A percentile compares a stretch with the other conserved stretches of the same genome.
These are phyloP conservation scores for Oryza meridionalis DNA, from an alignment of 176 grass and related monocot genomes.

Conservation along the genomic window DNA sequence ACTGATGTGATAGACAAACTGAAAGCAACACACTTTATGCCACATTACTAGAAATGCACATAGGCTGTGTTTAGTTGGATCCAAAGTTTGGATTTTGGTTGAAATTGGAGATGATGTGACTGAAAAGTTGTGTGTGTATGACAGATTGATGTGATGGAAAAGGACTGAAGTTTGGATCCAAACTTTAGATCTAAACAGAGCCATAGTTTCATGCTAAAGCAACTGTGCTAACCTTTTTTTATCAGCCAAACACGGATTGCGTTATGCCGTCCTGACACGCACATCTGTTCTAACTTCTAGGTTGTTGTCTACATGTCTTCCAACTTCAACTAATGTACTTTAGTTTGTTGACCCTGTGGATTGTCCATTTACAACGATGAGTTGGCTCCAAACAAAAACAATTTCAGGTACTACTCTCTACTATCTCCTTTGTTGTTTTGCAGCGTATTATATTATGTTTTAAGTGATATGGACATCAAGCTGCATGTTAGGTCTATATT, in stretches of 20 bases:
- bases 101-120: no score
- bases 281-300: neutral
- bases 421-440: neutral
- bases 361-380: constrained; percentile 10
- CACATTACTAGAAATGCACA: constrained; percentile 5
- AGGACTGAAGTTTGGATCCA: no score
- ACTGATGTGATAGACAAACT: neutral
- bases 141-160: no score
- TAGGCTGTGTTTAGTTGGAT: no score
- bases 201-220: constrained; percentile 9
- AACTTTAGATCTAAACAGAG: no score
- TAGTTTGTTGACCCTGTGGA: constrained; percentile 42
- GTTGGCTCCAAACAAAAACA: constrained; percentile 31
- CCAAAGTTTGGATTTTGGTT: no score
- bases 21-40: neutral
- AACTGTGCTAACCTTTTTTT: neutral
- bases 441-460: constrained; percentile 29
- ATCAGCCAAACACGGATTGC: neutral
- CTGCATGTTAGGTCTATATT: constrained; percentile 40
- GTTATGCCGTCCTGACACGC: neutral
- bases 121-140: no score
- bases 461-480: constrained; percentile 20
- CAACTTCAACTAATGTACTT: constrained; percentile 26
- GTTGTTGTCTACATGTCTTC: constrained; percentile 33
- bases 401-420: constrained; percentile 36